phyloP scores from a whole-genome alignment of 805 yeast species.

The Saturnispora dispora region DNA sequence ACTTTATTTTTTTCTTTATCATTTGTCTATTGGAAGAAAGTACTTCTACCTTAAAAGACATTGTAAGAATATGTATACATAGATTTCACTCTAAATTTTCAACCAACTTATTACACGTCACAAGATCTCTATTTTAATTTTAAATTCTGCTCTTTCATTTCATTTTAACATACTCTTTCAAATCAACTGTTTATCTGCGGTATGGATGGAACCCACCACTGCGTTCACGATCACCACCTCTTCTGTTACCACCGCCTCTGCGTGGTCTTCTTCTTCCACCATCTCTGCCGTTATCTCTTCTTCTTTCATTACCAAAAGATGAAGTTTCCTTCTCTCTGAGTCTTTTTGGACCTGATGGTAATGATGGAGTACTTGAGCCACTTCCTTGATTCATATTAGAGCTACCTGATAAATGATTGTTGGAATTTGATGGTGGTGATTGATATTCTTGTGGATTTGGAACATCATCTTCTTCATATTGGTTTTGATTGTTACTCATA shows the following conservation, averaged over 20 bases:
- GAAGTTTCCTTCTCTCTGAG: conserved; percentile 15
- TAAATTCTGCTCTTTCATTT: neutral
- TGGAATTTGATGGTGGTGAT: conserved; percentile 5
- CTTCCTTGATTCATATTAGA: neutral
- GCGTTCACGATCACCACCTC: conserved; percentile 21
- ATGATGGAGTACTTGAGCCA: conserved; percentile 9
- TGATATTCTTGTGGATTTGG: conserved; percentile 29
- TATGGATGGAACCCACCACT: conserved; percentile 28
- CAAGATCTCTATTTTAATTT: neutral
- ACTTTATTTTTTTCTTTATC: neutral
- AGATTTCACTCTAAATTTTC: neutral
- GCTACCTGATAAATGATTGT: neutral
- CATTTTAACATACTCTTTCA: neutral
- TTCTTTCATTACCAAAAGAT: conserved; percentile 10
- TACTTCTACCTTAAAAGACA: neutral
- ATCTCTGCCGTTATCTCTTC: conserved; percentile 10
- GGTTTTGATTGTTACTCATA: conserved; percentile 7
- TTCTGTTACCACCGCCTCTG: conserved; percentile 11
- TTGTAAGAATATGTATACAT: neutral
- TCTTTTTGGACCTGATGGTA: conserved; percentile 30
- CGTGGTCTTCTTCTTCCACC: conserved; percentile 17
- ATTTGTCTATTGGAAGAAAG: neutral
- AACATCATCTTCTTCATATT: conserved; percentile 26
- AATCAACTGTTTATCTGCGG: conserved; percentile 10
- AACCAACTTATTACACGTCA: neutral